Conservation (phyloP, 2,329 filamentous ascomycete genomes). For the Fusarium euwallaceae region DNA sequence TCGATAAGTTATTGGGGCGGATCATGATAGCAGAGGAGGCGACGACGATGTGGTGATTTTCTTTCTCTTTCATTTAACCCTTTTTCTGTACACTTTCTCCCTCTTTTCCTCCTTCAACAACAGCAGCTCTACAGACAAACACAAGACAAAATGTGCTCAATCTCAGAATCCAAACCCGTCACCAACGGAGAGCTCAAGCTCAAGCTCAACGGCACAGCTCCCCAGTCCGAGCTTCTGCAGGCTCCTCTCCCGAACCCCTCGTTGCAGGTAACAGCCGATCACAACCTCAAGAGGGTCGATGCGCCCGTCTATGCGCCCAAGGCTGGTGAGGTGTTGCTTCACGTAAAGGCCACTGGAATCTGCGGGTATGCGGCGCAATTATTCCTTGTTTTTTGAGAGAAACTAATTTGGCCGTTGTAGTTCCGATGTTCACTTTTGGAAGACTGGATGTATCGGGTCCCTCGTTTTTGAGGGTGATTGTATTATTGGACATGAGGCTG, state of each 20-base stretch:
- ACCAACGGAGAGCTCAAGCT: constrained; percentile 35
- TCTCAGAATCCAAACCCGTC: constrained; percentile 32
- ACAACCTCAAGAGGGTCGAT: constrained; percentile 68
- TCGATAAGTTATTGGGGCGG: constrained; percentile 6
- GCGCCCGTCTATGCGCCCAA: constrained; percentile 68
- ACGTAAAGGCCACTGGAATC: constrained; percentile 73
- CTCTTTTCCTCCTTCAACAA: neutral
- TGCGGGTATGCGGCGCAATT: constrained; percentile 63
- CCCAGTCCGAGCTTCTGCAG: constrained; percentile 31
- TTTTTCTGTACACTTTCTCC: neutral
- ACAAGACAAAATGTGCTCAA: constrained; percentile 39
- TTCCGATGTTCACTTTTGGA: constrained; percentile 79
- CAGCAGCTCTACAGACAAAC: neutral
- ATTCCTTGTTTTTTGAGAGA: neutral
- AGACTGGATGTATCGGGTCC: constrained; percentile 72
- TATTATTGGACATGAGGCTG: constrained; percentile 75
- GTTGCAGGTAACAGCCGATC: constrained; percentile 67
- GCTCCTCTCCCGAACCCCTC: constrained; percentile 51
- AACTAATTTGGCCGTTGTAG: constrained; percentile 48
- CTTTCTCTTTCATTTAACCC: neutral
- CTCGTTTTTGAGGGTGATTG: constrained; percentile 73
- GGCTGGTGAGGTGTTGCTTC: constrained; percentile 68
- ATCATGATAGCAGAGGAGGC: constrained; percentile 15
- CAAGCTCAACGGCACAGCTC: constrained; percentile 21
- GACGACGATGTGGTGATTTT: neutral